Evolutionary conservation across 441 rosid species (phyloP).

Genomic region (Corymbia citriodora): DNA sequence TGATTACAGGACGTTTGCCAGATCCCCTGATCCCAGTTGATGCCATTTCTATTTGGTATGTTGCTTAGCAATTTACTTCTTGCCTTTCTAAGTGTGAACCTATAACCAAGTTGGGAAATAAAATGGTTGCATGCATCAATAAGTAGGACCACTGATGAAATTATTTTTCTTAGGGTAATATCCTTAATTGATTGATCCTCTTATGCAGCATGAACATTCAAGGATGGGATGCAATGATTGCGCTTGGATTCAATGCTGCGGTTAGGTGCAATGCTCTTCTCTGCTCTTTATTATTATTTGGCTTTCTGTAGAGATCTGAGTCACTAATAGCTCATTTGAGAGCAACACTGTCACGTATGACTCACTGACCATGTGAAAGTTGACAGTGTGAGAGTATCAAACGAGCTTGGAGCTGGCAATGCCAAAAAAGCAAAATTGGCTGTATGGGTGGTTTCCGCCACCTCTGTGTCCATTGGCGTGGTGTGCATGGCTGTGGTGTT

Average conservation of each 20-base stretch:
- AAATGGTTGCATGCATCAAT: background rate
- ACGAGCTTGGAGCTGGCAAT: slow-evolving; percentile 87
- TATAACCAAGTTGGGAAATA: background rate
- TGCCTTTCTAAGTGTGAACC: background rate
- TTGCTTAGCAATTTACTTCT: background rate
- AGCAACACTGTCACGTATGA: background rate
- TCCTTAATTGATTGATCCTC: background rate
- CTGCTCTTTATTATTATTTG: background rate
- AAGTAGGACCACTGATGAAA: background rate
- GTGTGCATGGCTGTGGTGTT: slow-evolving; percentile 54
- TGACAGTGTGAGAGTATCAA: slow-evolving; percentile 82
- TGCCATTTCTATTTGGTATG: slow-evolving; percentile 84
- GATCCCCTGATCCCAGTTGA: slow-evolving; percentile 79
- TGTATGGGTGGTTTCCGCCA: slow-evolving; percentile 67
- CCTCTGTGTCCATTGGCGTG: slow-evolving; percentile 59
- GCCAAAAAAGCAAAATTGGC: slow-evolving; percentile 54
- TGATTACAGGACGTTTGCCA: slow-evolving; percentile 70
- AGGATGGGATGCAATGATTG: slow-evolving; percentile 94
- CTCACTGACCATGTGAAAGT: background rate
- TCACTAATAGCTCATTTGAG: background rate
- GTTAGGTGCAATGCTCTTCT: slow-evolving; percentile 44
- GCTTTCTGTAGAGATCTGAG: background rate
- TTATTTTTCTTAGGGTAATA: background rate
- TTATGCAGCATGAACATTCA: slow-evolving; percentile 70
- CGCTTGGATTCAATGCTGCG: slow-evolving; percentile 89